Evolutionary conservation across 371 early-diverging fungal species (phyloP).

Genomic region (Mucor velutinosus): DNA sequence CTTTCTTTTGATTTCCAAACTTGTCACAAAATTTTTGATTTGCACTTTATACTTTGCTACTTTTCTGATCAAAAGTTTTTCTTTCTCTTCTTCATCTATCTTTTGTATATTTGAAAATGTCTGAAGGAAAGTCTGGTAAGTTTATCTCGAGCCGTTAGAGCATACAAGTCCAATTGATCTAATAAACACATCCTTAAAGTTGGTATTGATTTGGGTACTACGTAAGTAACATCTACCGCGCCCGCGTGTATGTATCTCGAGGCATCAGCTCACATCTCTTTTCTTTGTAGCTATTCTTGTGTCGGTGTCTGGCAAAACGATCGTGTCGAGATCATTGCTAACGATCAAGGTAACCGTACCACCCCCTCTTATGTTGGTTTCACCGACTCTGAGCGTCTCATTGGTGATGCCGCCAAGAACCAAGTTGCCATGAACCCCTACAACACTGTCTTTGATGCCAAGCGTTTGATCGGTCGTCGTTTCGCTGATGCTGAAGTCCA

Average conservation of each 20-base stretch:
- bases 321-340: slow-evolving; percentile 96
- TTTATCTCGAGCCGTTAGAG: neutral
- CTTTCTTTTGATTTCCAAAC: slow-evolving; percentile 35
- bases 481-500: slow-evolving; percentile 88
- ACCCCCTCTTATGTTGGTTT: slow-evolving; percentile 94
- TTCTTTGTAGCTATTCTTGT: slow-evolving; percentile 95
- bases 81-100: slow-evolving; percentile 10
- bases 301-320: slow-evolving; percentile 98
- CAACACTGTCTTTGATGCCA: slow-evolving; percentile 95
- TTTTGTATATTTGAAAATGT: slow-evolving; percentile 27
- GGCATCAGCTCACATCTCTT: neutral
- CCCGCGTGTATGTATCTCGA: neutral
- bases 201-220: slow-evolving; percentile 99
- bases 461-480: slow-evolving; percentile 96
- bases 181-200: slow-evolving; percentile 19
- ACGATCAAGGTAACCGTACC: slow-evolving; percentile 95
- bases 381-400: slow-evolving; percentile 82
- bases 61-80: slow-evolving; percentile 3
- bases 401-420: slow-evolving; percentile 92
- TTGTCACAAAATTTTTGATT: slow-evolving; percentile 27
- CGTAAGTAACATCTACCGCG: slow-evolving; percentile 88
- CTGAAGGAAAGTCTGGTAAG: slow-evolving; percentile 81
- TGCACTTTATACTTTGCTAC: neutral
- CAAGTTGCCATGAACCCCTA: slow-evolving; percentile 83
- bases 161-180: neutral